Evolutionary conservation across 768 basidiomycete genomes (phyloP).

Genomic region (Tricholoma bakamatsutake): DNA sequence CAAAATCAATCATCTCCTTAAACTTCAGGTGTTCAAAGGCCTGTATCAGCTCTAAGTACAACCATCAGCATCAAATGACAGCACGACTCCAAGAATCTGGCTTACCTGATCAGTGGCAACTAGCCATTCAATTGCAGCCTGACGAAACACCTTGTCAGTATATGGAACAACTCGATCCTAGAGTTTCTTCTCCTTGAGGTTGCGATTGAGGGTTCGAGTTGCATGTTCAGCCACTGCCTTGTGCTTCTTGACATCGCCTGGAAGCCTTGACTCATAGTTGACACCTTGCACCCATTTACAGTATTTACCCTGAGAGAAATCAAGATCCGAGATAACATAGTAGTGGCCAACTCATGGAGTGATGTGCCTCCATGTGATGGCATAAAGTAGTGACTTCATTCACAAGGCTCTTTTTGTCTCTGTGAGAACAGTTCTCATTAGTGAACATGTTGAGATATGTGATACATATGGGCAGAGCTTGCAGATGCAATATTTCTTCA

Average conservation of each 20-base stretch:
- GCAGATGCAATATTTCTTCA: not conserved
- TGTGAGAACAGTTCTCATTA: not conserved
- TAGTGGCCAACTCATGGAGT: not conserved
- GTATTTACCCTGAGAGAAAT: constrained; percentile 10
- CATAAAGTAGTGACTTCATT: not conserved
- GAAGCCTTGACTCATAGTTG: constrained; percentile 25
- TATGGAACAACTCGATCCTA: constrained; percentile 21
- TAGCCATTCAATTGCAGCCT: constrained; percentile 26
- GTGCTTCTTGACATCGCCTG: constrained; percentile 11
- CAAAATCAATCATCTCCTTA: constrained; percentile 30
- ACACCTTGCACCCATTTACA: constrained; percentile 20
- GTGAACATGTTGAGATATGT: not conserved
- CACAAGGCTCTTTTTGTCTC: not conserved
- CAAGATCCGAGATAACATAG: not conserved
- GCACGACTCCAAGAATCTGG: not conserved
- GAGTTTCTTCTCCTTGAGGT: constrained; percentile 15
- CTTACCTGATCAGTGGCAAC: constrained; percentile 33
- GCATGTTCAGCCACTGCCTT: constrained; percentile 8
- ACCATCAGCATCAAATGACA: not conserved
- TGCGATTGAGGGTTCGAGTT: constrained; percentile 19
- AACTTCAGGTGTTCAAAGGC: constrained; percentile 23
- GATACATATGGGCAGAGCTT: not conserved
- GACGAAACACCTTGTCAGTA: constrained; percentile 20
- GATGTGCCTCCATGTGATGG: not conserved
- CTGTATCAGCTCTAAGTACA: no score